phyloP scores from a whole-genome alignment of 2,329 filamentous ascomycete genomes.

The Trichoderma sp. region DNA sequence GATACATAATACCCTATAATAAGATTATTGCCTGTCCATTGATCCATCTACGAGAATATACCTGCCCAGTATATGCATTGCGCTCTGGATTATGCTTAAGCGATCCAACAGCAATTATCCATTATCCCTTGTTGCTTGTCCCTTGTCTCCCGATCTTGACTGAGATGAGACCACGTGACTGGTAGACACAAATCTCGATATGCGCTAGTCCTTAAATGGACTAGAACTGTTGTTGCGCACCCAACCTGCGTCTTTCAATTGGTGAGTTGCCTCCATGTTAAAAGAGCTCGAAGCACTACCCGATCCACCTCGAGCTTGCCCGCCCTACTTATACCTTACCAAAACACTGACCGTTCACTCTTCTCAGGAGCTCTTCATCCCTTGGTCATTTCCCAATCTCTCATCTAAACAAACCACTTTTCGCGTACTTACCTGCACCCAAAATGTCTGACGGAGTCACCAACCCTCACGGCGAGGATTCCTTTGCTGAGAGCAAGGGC shows the following conservation, averaged over 20 bases:
- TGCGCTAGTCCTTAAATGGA: conserved; percentile 15
- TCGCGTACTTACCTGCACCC: not conserved
- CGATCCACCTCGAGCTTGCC: conserved; percentile 26
- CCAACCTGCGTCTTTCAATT: conserved; percentile 23
- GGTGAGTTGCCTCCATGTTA: conserved; percentile 24
- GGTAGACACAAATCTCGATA: not conserved
- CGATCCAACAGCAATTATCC: not conserved
- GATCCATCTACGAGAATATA: no score
- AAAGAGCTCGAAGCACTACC: conserved; percentile 27
- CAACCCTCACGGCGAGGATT: conserved; percentile 43
- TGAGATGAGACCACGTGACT: conserved; percentile 3
- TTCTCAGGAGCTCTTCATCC: conserved; percentile 7
- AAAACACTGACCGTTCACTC: conserved; percentile 12
- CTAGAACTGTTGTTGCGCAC: conserved; percentile 34
- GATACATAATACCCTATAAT: not conserved
- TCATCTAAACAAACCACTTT: conserved; percentile 15
- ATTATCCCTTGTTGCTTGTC: not conserved
- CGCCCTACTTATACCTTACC: conserved; percentile 22
- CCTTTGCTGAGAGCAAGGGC: conserved; percentile 64
- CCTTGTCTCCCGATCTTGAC: not conserved
- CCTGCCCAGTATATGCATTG: no score
- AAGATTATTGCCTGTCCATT: no score
- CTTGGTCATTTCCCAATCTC: conserved; percentile 19
- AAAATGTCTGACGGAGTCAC: conserved; percentile 47
- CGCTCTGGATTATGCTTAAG: not conserved